phyloP scores from a whole-genome alignment of 306 rosid genomes.

The Cicer judaicum region DNA sequence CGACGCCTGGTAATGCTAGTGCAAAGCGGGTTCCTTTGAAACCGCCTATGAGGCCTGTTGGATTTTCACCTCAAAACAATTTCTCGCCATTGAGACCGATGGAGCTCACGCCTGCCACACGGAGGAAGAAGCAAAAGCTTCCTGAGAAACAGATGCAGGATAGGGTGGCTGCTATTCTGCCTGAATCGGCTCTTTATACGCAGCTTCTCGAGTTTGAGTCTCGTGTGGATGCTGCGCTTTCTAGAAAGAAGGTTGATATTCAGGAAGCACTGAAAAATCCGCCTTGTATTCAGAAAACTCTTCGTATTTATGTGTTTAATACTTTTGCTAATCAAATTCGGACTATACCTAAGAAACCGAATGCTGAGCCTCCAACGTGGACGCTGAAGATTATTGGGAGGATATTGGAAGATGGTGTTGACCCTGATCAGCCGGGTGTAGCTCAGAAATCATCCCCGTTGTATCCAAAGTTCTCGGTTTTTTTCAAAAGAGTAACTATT shows the following conservation, averaged over 20 bases:
- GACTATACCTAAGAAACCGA: conserved; percentile 81
- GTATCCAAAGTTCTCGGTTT: conserved; percentile 91
- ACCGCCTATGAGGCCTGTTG: conserved; percentile 87
- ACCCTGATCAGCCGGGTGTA: conserved; percentile 94
- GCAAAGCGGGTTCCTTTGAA: conserved; percentile 74
- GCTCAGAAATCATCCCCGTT: conserved; percentile 80
- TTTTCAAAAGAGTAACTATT: conserved; percentile 90
- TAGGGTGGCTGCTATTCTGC: conserved; percentile 85
- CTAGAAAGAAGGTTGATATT: conserved; percentile 94
- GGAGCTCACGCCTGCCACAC: conserved; percentile 79
- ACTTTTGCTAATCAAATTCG: conserved; percentile 86
- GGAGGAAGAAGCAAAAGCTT: conserved; percentile 92
- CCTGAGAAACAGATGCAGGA: conserved; percentile 96
- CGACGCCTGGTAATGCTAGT: conserved; percentile 60
- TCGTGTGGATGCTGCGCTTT: conserved; percentile 87
- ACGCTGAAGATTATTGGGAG: conserved; percentile 96
- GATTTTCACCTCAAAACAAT: conserved; percentile 61
- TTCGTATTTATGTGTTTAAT: conserved; percentile 91
- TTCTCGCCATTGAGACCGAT: conserved; percentile 74
- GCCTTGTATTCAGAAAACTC: conserved; percentile 87
- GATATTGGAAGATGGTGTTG: conserved; percentile 92
- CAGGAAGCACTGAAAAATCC: conserved; percentile 95
- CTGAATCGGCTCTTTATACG: conserved; percentile 89
- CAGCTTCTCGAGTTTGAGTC: conserved; percentile 98
- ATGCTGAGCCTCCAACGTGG: conserved; percentile 94